Base-by-base conservation (phyloP, 1,139 yeast genomes). In the Citeromyces hawaiiensis region DNA sequence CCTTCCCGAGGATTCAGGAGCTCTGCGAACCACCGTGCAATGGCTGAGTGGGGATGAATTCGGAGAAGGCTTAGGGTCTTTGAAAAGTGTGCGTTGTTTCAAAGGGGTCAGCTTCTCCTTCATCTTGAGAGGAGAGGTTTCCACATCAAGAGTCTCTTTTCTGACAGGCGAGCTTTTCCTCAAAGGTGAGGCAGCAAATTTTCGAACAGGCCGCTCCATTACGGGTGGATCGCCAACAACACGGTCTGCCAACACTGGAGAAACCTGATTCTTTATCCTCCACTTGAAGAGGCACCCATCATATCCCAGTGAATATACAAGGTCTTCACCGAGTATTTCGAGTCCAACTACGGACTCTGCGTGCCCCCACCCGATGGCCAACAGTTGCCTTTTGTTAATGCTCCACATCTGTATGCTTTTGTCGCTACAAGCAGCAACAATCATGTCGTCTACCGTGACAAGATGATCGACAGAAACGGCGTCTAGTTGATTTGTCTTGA, bases 291-390 rank as follows among this genome's bases (percentile, higher is more conserved):
- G 48, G 47, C 79, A 72, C 0, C 78, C 79, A 46, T 68, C 76
- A 8, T 57, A 56, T 17, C 76, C 67, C 16, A 70, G 57, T 0
- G 76, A 61, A 1, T 70, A 47, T 30, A 72, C 49, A 9, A 43
- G 45, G 10, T 43, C 36, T 1, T 49, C 43, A 5, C 48, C 42
- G 2, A 45, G 40, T 30, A 56, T 47, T 2, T 59, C 47, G 11
- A 79, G 47, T 0, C 71, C 70, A 4, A 70, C 50, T 6, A 76
- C 63, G 1, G 68, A 57, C 37, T 76, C 85, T 46, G 79, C 72
- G 47, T 78, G 86, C 0, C 83, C 88, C 81, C 82, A 79, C 33
- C 63, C 70, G 0, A 68, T 61, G 10, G 71, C 64, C 10, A 72
- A 37, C 8, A 64, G 63, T 37, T 57, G 64, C 11, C 16, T 7